phyloP scores from a whole-genome alignment of 148 eudicot species.

The Cornus suecica region DNA sequence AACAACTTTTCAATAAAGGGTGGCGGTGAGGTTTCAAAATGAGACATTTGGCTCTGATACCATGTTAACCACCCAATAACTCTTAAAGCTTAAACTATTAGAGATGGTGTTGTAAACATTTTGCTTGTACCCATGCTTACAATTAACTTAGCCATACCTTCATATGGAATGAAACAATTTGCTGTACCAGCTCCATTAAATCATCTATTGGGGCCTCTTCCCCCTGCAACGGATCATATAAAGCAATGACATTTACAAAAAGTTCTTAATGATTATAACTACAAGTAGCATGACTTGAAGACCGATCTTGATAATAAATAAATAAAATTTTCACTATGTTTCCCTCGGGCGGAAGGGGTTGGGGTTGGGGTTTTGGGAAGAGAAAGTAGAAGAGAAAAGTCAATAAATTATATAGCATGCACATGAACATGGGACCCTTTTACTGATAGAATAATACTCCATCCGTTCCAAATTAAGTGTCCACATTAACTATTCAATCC shows the following conservation, averaged over 20 bases:
- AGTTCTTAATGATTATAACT: background rate
- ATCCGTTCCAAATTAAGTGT: too few relatives aligned
- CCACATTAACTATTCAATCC: too few relatives aligned
- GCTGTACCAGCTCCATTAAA: slow-evolving; percentile 71
- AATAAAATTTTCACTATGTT: slow-evolving; percentile 39
- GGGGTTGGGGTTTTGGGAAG: background rate
- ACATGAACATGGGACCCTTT: background rate
- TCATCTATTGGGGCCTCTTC: slow-evolving; percentile 62
- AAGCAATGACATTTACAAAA: background rate
- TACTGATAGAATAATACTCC: background rate
- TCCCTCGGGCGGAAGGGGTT: slow-evolving; percentile 56
- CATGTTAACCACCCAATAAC: too few relatives aligned
- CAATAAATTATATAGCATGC: background rate
- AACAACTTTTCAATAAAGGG: too few relatives aligned
- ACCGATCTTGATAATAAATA: background rate
- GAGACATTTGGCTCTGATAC: too few relatives aligned
- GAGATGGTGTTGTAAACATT: background rate
- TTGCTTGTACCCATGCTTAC: background rate
- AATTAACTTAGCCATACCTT: slow-evolving; percentile 50
- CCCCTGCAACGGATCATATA: slow-evolving; percentile 29
- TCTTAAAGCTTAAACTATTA: too few relatives aligned
- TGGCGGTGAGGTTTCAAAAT: too few relatives aligned
- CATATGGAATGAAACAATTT: slow-evolving; percentile 90
- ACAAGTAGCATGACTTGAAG: background rate
- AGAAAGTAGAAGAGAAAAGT: background rate